phyloP scores from a whole-genome alignment of 257 asterid genomes.

The Fraxinus quadrangulata region DNA sequence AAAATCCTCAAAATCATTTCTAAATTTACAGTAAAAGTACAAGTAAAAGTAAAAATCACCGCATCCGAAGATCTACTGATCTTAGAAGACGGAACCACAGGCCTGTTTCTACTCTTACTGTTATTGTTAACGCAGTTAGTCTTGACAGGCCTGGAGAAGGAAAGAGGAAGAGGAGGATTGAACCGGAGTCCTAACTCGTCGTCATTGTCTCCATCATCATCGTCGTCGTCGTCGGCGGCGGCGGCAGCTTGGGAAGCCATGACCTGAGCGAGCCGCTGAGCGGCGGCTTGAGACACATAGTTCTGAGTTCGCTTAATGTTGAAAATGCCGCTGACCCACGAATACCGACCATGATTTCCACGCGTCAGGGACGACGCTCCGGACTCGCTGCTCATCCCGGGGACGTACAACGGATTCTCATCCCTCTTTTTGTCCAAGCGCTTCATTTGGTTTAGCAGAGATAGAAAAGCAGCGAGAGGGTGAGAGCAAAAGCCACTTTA shows the following conservation, averaged over 20 bases:
- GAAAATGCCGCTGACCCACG: slow-evolving; percentile 78
- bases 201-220: slow-evolving; percentile 40
- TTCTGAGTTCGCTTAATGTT: slow-evolving; percentile 92
- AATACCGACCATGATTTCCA: slow-evolving; percentile 56
- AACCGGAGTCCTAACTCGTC: slow-evolving; percentile 72
- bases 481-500: too few relatives aligned
- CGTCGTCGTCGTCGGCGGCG: slow-evolving; percentile 25
- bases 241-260: slow-evolving; percentile 91
- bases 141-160: slow-evolving; percentile 57
- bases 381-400: slow-evolving; percentile 80
- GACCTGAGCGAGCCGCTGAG: slow-evolving; percentile 98
- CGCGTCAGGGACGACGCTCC: slow-evolving; percentile 54
- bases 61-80: slow-evolving; percentile 86
- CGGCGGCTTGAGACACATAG: slow-evolving; percentile 94
- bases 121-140: slow-evolving; percentile 34
- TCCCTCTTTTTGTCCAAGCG: slow-evolving; percentile 40
- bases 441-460: too few relatives aligned
- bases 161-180: slow-evolving; percentile 65
- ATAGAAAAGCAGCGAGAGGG: too few relatives aligned
- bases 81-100: slow-evolving; percentile 47
- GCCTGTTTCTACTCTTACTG: slow-evolving; percentile 38
- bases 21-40: slow-evolving; percentile 1
- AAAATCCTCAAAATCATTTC: slow-evolving; percentile 18
- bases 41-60: slow-evolving; percentile 40
- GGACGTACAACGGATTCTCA: slow-evolving; percentile 34